Evolutionary conservation across 495 filamentous ascomycete species (phyloP).

Genomic region (Neurospora sp.): DNA sequence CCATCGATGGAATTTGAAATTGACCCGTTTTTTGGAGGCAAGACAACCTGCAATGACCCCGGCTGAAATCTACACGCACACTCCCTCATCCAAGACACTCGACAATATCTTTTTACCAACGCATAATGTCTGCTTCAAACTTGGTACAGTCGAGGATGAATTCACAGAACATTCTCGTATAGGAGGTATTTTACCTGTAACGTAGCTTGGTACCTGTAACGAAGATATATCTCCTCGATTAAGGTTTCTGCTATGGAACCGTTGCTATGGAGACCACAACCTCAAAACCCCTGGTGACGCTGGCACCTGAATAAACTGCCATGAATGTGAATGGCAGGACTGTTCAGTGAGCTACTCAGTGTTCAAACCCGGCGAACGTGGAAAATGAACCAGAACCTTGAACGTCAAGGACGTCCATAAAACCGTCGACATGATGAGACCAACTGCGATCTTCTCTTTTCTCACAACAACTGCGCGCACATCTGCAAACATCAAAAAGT

Average conservation of each 20-base stretch:
- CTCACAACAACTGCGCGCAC: background rate
- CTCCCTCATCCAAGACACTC: background rate
- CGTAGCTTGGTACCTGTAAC: background rate
- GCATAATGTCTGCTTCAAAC: background rate
- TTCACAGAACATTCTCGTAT: accelerated
- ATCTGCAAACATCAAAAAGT: background rate
- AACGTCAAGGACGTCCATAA: background rate
- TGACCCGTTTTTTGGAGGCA: background rate
- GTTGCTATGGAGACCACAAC: background rate
- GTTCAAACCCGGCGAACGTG: background rate
- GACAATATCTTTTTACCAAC: background rate
- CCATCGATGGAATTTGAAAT: no score
- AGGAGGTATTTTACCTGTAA: background rate
- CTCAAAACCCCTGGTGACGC: background rate
- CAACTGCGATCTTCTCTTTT: background rate
- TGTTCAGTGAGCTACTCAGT: background rate
- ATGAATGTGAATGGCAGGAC: accelerated
- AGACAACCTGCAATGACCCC: background rate
- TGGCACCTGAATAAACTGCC: no score
- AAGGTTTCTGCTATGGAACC: background rate
- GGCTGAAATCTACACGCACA: background rate
- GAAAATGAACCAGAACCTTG: background rate
- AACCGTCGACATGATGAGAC: background rate
- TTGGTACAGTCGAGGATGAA: background rate
- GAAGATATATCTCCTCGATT: background rate